Evolutionary conservation across 139 green algal genomes (phyloP).

Genomic region (Helicosporidium sp.): DNA sequence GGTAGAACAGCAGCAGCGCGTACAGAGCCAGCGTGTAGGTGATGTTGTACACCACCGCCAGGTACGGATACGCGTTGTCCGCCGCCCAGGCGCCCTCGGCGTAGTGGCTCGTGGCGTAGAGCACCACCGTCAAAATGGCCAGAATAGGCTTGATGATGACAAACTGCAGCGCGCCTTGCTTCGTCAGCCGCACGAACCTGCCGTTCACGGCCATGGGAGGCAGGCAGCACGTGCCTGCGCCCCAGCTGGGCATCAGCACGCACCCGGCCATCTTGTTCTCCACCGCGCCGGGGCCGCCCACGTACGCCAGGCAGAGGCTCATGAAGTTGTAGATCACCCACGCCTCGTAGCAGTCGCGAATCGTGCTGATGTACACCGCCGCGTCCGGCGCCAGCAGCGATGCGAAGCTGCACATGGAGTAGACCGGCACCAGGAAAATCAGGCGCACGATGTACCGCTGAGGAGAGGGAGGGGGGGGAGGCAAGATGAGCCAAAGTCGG

Average conservation of each 20-base stretch:
- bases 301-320: slow-evolving; percentile 74
- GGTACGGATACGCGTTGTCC: slow-evolving; percentile 48
- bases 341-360: slow-evolving; percentile 85
- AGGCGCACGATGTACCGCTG: slow-evolving; percentile 94
- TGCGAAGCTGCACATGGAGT: slow-evolving; percentile 56
- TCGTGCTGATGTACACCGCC: slow-evolving; percentile 74
- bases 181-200: slow-evolving; percentile 56
- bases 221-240: slow-evolving; percentile 74
- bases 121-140: slow-evolving; percentile 51
- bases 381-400: slow-evolving; percentile 44
- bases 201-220: slow-evolving; percentile 61
- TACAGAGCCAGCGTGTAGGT: slow-evolving; percentile 83
- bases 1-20: slow-evolving; percentile 82
- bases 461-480: not conserved
- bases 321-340: slow-evolving; percentile 98
- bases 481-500: not conserved
- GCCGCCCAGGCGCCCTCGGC: slow-evolving; percentile 58
- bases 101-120: slow-evolving; percentile 56
- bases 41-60: slow-evolving; percentile 82
- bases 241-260: slow-evolving; percentile 54
- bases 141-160: slow-evolving; percentile 86
- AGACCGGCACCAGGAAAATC: slow-evolving; percentile 92
- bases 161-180: slow-evolving; percentile 83
- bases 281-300: slow-evolving; percentile 80
- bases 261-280: slow-evolving; percentile 68